phyloP scores from a whole-genome alignment of 208 protist species.

The Wallacemonas sp. region DNA sequence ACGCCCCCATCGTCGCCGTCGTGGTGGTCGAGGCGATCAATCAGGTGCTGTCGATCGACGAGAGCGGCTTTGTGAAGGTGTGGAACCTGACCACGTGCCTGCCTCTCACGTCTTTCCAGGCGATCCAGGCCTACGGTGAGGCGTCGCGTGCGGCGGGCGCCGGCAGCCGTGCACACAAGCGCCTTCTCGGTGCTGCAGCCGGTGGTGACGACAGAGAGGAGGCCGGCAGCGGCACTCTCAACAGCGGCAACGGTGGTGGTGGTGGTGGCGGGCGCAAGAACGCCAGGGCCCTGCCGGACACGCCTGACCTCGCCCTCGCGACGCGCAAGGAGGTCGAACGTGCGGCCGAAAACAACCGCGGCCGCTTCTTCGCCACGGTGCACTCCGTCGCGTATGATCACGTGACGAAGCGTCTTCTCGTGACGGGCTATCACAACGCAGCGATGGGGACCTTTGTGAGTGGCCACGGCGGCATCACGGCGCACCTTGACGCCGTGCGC shows the following conservation, averaged over 20 bases:
- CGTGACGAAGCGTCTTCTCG: slow-evolving; percentile 53
- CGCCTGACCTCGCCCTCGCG: background rate
- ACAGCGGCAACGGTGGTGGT: slow-evolving; percentile 9
- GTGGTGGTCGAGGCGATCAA: slow-evolving; percentile 64
- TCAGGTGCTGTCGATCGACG: slow-evolving; percentile 69
- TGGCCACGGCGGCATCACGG: slow-evolving; percentile 43
- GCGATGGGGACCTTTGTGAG: slow-evolving; percentile 70
- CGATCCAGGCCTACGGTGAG: slow-evolving; percentile 30
- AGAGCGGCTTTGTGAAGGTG: slow-evolving; percentile 72
- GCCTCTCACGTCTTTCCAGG: slow-evolving; percentile 69
- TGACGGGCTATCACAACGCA: slow-evolving; percentile 63
- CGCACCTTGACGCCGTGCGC: slow-evolving; percentile 52
- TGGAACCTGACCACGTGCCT: slow-evolving; percentile 57
- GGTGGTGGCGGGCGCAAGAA: background rate
- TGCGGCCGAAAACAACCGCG: slow-evolving; percentile 1
- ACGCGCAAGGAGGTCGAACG: slow-evolving; percentile 11
- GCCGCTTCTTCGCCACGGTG: slow-evolving; percentile 22
- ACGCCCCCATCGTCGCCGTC: slow-evolving; percentile 54
- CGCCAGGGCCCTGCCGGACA: background rate
- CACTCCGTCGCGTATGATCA: slow-evolving; percentile 66
- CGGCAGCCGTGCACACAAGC: slow-evolving; percentile 12
- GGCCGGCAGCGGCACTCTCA: slow-evolving; percentile 1
- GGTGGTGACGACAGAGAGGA: slow-evolving; percentile 10
- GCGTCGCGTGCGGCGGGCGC: background rate
- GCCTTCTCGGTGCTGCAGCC: slow-evolving; percentile 25